Base-by-base conservation (phyloP, 306 rosid species). In the Glycyrrhiza uralensis region DNA sequence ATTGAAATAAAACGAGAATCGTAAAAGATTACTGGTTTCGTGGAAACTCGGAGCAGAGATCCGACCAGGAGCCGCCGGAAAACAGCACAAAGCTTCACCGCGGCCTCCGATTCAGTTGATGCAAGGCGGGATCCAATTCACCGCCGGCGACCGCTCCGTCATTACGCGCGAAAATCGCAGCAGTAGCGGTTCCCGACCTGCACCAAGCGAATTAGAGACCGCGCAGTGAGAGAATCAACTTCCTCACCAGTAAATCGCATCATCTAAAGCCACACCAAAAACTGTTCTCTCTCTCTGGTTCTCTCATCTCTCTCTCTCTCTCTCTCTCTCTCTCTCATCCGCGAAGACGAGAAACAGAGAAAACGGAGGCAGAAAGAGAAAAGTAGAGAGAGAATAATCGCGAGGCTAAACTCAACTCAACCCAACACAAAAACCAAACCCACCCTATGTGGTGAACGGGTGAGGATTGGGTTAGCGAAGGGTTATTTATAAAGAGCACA, bases 141-240 rank as follows among this genome's bases (percentile, higher is more conserved):
- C 69, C 63, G 47, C 51, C 41, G 64, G 47, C 51, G 2, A 45
- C 17, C 12, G 38, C 77, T 18, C 36, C 54, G 13, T 62, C 73
- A 47, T 65, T 57, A 0, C 26, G 41, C 54, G 51, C 82, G 76
- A 60, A 45, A 54, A 49, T 64, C 13, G 61, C 29, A 46, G 76
- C 78, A 33, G 69, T 22, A 84, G 70, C 83, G 77, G 96, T 87
- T 93, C 98, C 98, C 98, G 98, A 93, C 97, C 98, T 93, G 98
- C 98, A 93, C 98, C 98, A 93, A 93, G 98, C 98, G 98, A 93
- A 93, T 89, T 85, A 89, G 98, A 93, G 90, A 83, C 78, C 84
- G 96, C 94, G 71, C 80, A 79, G 90, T 79, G 86, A 87, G 69
- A 57, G 71, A 76, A 78, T 58, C 81, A 50, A 4, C 26, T 12